Percentiles rank a stretch among this genome's conserved stretches.
These are phyloP conservation scores for Acer saccharum DNA, from an alignment of 345 rosid genomes.

Conservation along the genomic window DNA sequence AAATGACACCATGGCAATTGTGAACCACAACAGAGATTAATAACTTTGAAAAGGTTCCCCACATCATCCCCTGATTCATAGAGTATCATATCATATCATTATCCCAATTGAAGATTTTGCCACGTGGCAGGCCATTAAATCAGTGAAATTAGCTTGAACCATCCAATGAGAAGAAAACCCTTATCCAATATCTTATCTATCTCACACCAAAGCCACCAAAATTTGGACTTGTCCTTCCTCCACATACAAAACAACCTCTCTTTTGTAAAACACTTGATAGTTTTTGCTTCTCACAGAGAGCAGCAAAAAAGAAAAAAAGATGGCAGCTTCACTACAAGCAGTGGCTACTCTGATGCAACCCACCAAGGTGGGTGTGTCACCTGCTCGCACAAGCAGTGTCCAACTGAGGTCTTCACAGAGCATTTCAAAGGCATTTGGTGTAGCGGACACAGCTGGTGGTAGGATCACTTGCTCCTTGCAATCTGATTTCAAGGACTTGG, in stretches of 20 bases:
- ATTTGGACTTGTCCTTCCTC: background rate
- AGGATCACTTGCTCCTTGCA: slow-evolving; percentile 80
- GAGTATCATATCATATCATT: slow-evolving; percentile 30
- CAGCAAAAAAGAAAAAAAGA: slow-evolving; percentile 12
- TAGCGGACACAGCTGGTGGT: slow-evolving; percentile 45
- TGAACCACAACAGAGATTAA: too few relatives aligned
- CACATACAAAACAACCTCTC: background rate
- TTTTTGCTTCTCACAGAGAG: background rate
- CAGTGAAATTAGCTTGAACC: slow-evolving; percentile 31
- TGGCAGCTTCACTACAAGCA: slow-evolving; percentile 93
- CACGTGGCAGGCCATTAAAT: slow-evolving; percentile 55
- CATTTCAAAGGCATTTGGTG: slow-evolving; percentile 60
- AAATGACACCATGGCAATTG: too few relatives aligned
- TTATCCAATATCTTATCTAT: slow-evolving; percentile 79
- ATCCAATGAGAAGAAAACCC: slow-evolving; percentile 63
- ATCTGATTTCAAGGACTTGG: slow-evolving; percentile 65
- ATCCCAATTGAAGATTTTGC: slow-evolving; percentile 22
- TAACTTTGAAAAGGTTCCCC: background rate
- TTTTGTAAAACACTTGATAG: background rate
- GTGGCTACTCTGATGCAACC: slow-evolving; percentile 88
- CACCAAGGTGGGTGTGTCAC: slow-evolving; percentile 47
- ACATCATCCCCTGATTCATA: slow-evolving; percentile 30
- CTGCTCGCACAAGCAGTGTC: slow-evolving; percentile 34
- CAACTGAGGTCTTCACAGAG: slow-evolving; percentile 52
- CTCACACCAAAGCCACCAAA: slow-evolving; percentile 42